These are phyloP conservation scores for Monosporozyma yasuniensis DNA, from an alignment of 805 yeast species.

Conservation along the genomic window DNA sequence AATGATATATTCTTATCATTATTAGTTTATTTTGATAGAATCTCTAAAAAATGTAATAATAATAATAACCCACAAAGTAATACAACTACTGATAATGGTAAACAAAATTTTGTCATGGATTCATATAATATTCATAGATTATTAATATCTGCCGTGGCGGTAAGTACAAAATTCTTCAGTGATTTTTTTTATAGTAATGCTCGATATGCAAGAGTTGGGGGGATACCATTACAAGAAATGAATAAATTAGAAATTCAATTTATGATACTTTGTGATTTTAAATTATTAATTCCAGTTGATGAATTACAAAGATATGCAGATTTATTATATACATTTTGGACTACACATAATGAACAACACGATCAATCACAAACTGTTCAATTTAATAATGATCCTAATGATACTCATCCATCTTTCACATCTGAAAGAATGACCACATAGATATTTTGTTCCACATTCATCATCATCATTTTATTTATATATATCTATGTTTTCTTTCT, in stretches of 20 bases:
- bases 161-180: constrained; percentile 85
- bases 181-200: constrained; percentile 91
- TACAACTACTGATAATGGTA: not conserved
- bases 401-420: not conserved
- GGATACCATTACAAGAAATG: constrained; percentile 82
- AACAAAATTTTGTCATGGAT: constrained; percentile 84
- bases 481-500: not conserved
- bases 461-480: not conserved
- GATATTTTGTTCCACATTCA: not conserved
- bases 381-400: not conserved
- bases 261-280: constrained; percentile 72
- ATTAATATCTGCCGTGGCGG: constrained; percentile 89
- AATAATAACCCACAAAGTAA: not conserved
- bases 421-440: not conserved
- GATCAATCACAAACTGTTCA: not conserved
- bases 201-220: constrained; percentile 92
- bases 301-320: constrained; percentile 89
- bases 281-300: constrained; percentile 79
- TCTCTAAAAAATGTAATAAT: constrained; percentile 52
- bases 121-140: constrained; percentile 88
- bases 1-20: constrained; percentile 88
- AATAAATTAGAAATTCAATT: constrained; percentile 88
- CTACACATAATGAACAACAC: not conserved
- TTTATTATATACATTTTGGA: constrained; percentile 67
- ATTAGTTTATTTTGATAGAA: constrained; percentile 86